Percentiles rank a stretch among this genome's conserved stretches.
phyloP scores from a whole-genome alignment of 129 eudicot species.

The Solidago caesia region DNA sequence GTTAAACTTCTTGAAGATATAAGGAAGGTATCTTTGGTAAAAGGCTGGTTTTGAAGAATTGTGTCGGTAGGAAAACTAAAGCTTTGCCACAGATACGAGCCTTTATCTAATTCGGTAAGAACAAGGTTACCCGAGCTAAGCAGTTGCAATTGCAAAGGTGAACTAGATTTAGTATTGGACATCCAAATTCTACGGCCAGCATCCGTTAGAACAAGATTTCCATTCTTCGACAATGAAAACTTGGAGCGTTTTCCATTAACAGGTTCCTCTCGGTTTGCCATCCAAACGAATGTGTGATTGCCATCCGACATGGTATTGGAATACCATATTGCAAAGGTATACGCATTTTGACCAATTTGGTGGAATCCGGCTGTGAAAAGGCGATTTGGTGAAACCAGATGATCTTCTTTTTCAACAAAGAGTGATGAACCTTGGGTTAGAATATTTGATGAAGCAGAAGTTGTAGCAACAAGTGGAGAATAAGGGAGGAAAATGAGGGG shows the following conservation, averaged over 20 bases:
- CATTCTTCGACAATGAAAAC: neutral
- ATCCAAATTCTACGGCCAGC: neutral
- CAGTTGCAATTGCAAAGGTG: neutral
- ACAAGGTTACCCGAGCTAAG: slow-evolving; percentile 1
- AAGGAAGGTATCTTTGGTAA: neutral
- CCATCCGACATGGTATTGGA: neutral
- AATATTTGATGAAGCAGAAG: neutral
- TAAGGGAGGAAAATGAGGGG: neutral
- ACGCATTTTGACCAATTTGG: neutral
- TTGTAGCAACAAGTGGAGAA: neutral
- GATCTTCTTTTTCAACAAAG: neutral
- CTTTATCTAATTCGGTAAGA: neutral
- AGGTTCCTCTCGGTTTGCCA: neutral
- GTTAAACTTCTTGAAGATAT: neutral
- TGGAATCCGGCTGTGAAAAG: neutral
- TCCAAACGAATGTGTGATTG: neutral
- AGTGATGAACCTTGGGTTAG: neutral
- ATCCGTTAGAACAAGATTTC: slow-evolving; percentile 5
- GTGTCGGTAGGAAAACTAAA: neutral
- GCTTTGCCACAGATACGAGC: neutral
- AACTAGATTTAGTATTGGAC: neutral
- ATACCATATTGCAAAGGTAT: slow-evolving; percentile 1
- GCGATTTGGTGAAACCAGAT: neutral
- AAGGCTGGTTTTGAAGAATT: neutral
- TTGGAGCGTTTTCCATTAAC: slow-evolving; percentile 3